Base-by-base conservation (phyloP, 2,329 filamentous ascomycete genomes). In the Pezicula carpinea region DNA sequence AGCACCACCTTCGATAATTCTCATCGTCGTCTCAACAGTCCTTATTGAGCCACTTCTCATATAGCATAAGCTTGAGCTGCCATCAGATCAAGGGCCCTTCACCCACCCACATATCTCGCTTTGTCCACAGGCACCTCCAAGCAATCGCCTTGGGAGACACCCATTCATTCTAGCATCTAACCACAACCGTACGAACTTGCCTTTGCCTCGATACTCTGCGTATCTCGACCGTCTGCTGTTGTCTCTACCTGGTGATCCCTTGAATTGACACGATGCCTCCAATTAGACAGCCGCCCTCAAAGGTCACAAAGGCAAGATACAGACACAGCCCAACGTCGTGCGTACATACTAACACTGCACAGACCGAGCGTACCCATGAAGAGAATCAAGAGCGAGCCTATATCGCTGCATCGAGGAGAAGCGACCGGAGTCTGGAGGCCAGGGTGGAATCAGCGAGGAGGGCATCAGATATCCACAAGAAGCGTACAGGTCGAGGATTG, bases 391-490 rank as follows among this genome's bases (percentile, higher is more conserved):
- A 92, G 66, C 77, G 91, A 61, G 91, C 91, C 18, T 96, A 95
- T 64, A 93, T 96, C 57, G 91, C 91, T 11, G 91, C 91, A 3
- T 96, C 92, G 5, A 76, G 91, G 54, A 78, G 92, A 54, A 87
- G 87, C 58, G 92, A 96, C 61, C 82, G 91, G 45, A 92, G 86
- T 61, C 71, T 96, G 14, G 90, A 96, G 66, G 90, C 90, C 13
- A 82, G 91, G 21, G 79, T 96, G 15, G 87, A 95, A 64, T 96
- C 91, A 3, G 91, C 92, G 13, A 79, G 82, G 43, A 81, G 88
- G 67, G 91, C 91, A 5, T 96, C 91, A n/a, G 83, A 89, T 59
- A 89, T 96, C 32, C 91, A 96, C 74, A 89, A 90, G 70, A 80
- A 84, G 64, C 82, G 90, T 15, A 96, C 91, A 0, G 92, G 91